phyloP scores from a whole-genome alignment of 495 filamentous ascomycete species.

The Talaromyces liani region DNA sequence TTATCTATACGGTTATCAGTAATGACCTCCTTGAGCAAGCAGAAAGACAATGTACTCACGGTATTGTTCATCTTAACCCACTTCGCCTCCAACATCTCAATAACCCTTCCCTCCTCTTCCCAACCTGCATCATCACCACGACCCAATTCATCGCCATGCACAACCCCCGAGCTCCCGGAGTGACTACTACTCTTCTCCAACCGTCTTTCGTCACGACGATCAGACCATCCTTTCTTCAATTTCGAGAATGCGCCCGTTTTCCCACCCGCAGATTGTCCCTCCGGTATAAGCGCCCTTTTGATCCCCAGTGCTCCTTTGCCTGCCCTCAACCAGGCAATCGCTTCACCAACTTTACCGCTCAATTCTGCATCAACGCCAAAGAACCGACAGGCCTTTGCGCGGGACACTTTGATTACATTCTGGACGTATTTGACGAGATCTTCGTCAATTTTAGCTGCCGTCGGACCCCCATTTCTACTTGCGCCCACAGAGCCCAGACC shows the following conservation, averaged over 20 bases:
- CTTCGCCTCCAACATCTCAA: slow-evolving; percentile 80
- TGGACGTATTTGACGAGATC: slow-evolving; percentile 62
- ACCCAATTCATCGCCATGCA: slow-evolving; percentile 39
- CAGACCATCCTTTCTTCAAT: slow-evolving; percentile 43
- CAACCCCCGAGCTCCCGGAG: slow-evolving; percentile 12
- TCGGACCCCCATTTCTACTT: slow-evolving; percentile 9
- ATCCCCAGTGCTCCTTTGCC: slow-evolving; percentile 65
- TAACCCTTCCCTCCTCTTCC: slow-evolving; percentile 75
- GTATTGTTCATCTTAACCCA: slow-evolving; percentile 93
- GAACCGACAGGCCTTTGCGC: slow-evolving; percentile 81
- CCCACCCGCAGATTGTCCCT: slow-evolving; percentile 13
- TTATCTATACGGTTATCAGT: slow-evolving; percentile 48
- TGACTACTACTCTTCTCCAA: slow-evolving; percentile 57
- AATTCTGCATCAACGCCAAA: slow-evolving; percentile 85
- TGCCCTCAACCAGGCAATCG: slow-evolving; percentile 73
- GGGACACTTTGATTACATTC: slow-evolving; percentile 63
- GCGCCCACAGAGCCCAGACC: slow-evolving; percentile 35
- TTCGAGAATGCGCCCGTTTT: slow-evolving; percentile 41
- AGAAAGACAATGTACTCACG: slow-evolving; percentile 40
- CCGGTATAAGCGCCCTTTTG: slow-evolving; percentile 13
- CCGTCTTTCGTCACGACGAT: slow-evolving; percentile 40
- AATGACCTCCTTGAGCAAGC: not conserved
- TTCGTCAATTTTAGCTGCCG: slow-evolving; percentile 46
- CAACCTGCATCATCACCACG: slow-evolving; percentile 81
- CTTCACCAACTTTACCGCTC: slow-evolving; percentile 69